Conservation (phyloP, 768 basidiomycete species). For the Leccinum subtestaceum region DNA sequence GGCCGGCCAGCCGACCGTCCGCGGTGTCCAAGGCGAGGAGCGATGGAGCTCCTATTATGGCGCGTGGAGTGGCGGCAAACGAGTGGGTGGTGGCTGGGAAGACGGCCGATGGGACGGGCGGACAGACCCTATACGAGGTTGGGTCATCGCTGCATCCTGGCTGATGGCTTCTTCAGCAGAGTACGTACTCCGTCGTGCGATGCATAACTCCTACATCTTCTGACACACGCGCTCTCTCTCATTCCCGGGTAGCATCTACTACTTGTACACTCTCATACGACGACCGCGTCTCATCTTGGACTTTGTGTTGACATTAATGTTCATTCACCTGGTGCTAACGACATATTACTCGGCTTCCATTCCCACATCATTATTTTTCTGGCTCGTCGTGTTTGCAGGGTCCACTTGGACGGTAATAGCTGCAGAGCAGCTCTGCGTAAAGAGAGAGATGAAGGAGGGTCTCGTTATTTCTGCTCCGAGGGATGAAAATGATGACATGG, state of each 20-base stretch:
- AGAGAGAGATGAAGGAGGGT: conserved; percentile 86
- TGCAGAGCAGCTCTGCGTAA: conserved; percentile 90
- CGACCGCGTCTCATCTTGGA: conserved; percentile 94
- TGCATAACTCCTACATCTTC: neutral
- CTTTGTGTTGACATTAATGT: conserved; percentile 85
- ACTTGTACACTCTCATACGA: conserved; percentile 83
- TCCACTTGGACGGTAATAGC: conserved; percentile 72
- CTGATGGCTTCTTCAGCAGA: conserved; percentile 76
- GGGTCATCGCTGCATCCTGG: conserved; percentile 91
- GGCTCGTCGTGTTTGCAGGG: conserved; percentile 73
- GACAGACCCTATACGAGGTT: conserved; percentile 78
- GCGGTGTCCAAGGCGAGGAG: conserved; percentile 58
- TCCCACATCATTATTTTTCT: conserved; percentile 92
- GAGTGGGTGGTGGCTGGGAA: conserved; percentile 55
- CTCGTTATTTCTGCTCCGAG: conserved; percentile 49
- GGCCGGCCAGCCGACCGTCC: conserved; percentile 79
- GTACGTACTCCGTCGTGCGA: conserved; percentile 50
- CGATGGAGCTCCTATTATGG: conserved; percentile 66
- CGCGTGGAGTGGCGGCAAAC: conserved; percentile 79
- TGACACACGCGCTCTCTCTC: conserved; percentile 6
- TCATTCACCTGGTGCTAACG: conserved; percentile 91
- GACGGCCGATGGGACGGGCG: conserved; percentile 61
- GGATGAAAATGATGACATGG: conserved; percentile 52
- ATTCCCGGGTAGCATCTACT: conserved; percentile 52
- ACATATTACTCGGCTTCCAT: conserved; percentile 69